Base-by-base conservation (phyloP, 495 filamentous ascomycete species). In the Hamigera avellanea region DNA sequence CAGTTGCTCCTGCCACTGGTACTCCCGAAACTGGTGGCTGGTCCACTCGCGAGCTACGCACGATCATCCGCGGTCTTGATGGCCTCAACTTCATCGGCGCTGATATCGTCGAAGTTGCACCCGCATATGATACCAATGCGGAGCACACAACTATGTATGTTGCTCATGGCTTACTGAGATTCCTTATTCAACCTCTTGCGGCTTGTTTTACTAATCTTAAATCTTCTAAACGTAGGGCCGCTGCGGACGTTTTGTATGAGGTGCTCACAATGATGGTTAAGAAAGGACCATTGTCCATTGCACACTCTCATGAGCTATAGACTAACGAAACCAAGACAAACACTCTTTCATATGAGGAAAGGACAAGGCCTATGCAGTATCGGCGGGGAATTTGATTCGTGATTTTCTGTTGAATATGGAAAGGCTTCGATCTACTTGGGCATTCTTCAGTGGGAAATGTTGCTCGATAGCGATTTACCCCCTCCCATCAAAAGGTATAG, bases 1-100 rank as follows among this genome's bases (percentile, higher is more conserved):
- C 40, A 78, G 74, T 82, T 46, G 81, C 81, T 2, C 81, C 81
- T 41, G 86, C 80, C 17, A 94, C 86, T 1, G 86, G 86, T 14
- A 94, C 86, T 0, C 75, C 84, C 26, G 86, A 94, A 50, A 83
- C 84, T 0, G 86, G 86, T 17, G 86, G 86, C 1, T 94, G 86
- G 86, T 72, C 75, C 1, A 87, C 84, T 0, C 72, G 86, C 30
- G 86, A 93, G 49, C 60, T 86, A 9, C 62, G 80, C 8, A 80
- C 78, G 0, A 81, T 84, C 39, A 61, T 86, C 37, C 68, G 81
- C n/a, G 81, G 81, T 2, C 62, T 85, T 2, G 75, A 78, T 19
- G 82, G 80, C 1, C 52, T 95, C 35, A 82, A 85, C 37, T 67
- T 93, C 32, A 69, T 93, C 26, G 83, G 80, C 0, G 79, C 80